Conservation (phyloP, 2,329 filamentous ascomycete genomes). For the Calonectria pteridis region DNA sequence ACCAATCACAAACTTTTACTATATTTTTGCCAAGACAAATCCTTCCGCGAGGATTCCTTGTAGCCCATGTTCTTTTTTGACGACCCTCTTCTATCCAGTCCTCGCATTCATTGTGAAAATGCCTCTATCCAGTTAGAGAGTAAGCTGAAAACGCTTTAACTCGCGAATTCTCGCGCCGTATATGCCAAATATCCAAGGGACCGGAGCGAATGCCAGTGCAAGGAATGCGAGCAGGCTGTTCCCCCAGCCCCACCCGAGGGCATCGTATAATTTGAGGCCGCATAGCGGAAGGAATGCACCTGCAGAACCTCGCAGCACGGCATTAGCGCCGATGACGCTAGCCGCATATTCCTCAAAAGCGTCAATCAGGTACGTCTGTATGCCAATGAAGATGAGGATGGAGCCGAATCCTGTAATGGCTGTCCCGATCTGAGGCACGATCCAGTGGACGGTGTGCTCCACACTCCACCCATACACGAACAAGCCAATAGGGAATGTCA, state of each 20-base stretch:
- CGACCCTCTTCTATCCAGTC: background rate
- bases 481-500: constrained; percentile 34
- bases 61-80: background rate
- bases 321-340: constrained; percentile 38
- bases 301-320: constrained; percentile 25
- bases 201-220: constrained; percentile 42
- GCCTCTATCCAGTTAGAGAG: background rate
- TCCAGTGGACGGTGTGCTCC: constrained; percentile 33
- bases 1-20: background rate
- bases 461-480: constrained; percentile 39
- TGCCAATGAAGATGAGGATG: constrained; percentile 52
- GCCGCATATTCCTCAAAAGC: constrained; percentile 41
- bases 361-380: constrained; percentile 55
- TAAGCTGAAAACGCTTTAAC: background rate
- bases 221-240: constrained; percentile 61
- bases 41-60: background rate
- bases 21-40: background rate
- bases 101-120: background rate
- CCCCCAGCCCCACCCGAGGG: background rate
- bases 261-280: background rate
- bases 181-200: constrained; percentile 36
- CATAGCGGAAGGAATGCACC: background rate
- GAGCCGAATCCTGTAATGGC: background rate
- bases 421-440: background rate
- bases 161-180: background rate